Evolutionary conservation across 139 green algal genomes (phyloP), one percentile per base, ranked within the genome.

Genomic region (Chlorella ohadii): DNA sequence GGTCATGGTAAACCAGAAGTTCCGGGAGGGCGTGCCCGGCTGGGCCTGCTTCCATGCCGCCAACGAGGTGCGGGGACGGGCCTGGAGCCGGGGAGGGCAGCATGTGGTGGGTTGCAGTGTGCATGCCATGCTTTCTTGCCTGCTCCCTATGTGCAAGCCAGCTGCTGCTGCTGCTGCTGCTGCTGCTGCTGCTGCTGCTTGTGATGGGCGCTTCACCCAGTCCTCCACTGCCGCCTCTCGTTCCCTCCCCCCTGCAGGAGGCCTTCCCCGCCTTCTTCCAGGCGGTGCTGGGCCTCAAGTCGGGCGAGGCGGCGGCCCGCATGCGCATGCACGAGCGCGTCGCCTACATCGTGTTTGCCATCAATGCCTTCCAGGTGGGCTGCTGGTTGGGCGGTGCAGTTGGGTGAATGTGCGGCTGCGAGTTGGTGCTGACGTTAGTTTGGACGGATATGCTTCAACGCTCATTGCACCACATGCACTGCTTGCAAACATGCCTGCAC

Each of bases 1-100:
- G 22, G 72, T 96, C 23, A 97, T 99, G 93, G 88, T 99, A 19
- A 99, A 98, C 79, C 95, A 99, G 72, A 99, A 99, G 91, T 95
- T 97, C 87, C 88, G 93, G 61, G 92, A 98, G 90, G 84, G 89
- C 51, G 87, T 98, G 72, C 89, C 92, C 9, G 91, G 96, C 13
- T 99, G 96, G 95, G 88, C 77, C 0, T 94, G 88, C 81, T 97
- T 98, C 71, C 79, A 74, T 3, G 36, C 79, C 55, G 51, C 59
- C 27, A 59, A 79, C 27, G 16, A 71, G 80, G 80, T 85, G 34
- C 4, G 44, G 2, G 25, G 28, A 1, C 9, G 44, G 6, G 44
- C 44, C 44, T 51, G 44, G 44, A 9, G 44, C 7, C 44, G 44
- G 44, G 44, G 9, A 16, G 44, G 44, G 9, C 44, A 51, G 44